Evolutionary conservation across 805 yeast species (phyloP).

Genomic region (Metschnikowia kunwiensis): DNA sequence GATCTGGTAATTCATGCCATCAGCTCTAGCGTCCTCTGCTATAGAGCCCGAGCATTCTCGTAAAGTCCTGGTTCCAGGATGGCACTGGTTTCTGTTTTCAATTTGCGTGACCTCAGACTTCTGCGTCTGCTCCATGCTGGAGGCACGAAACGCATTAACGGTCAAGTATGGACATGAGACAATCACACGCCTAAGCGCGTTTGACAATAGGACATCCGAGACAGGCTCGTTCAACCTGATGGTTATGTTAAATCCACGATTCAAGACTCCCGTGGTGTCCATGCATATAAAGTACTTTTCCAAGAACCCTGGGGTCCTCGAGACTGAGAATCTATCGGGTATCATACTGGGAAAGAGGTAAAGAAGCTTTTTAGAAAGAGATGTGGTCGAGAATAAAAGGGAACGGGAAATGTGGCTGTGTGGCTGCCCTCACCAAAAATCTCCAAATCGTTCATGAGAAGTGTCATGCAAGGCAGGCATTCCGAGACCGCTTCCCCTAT

Average conservation of each 20-base stretch:
- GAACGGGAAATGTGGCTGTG: too few species aligned
- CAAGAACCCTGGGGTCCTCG: conserved; percentile 11
- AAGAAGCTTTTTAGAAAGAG: background rate
- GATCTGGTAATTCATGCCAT: conserved; percentile 11
- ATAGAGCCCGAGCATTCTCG: background rate
- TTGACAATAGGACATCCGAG: conserved; percentile 9
- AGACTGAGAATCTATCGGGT: background rate
- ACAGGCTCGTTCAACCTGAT: conserved; percentile 6
- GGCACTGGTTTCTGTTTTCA: too few species aligned
- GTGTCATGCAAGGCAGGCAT: too few species aligned
- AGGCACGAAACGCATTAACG: conserved; percentile 13
- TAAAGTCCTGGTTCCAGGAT: background rate
- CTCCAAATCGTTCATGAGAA: too few species aligned
- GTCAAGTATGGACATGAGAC: conserved; percentile 8
- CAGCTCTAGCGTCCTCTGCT: conserved; percentile 4
- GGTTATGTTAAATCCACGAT: conserved; percentile 14
- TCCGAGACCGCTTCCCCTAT: too few species aligned
- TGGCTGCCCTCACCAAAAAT: too few species aligned
- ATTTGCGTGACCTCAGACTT: too few species aligned
- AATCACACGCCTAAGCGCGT: conserved; percentile 13
- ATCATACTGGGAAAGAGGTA: background rate
- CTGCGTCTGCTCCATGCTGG: too few species aligned
- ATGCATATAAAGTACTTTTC: conserved; percentile 16
- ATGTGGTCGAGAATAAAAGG: too few species aligned
- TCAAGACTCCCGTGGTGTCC: conserved; percentile 12